phyloP scores from a whole-genome alignment of 148 eudicot genomes.

The Silene uniflora region DNA sequence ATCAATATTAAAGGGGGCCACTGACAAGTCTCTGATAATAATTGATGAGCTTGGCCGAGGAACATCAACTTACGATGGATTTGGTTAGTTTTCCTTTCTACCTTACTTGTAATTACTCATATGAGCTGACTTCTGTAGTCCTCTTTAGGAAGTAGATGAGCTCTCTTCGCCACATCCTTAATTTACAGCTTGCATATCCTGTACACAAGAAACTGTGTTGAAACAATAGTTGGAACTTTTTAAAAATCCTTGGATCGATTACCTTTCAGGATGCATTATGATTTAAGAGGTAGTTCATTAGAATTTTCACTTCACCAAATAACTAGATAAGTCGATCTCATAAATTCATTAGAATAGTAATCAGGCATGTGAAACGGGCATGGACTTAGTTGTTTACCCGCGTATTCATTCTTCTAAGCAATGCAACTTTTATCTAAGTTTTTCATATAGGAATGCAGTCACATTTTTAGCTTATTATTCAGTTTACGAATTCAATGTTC shows the following conservation, averaged over 20 bases:
- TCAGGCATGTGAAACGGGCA: too few species aligned
- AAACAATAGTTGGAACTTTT: too few species aligned
- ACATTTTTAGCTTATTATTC: neutral
- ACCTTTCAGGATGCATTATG: too few species aligned
- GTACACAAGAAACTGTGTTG: too few species aligned
- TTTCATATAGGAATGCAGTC: neutral
- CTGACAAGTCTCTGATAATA: constrained; percentile 79
- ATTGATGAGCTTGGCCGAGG: constrained; percentile 99
- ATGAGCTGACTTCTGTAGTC: neutral
- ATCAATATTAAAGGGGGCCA: constrained; percentile 94
- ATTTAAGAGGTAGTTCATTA: too few species aligned
- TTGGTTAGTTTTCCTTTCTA: constrained; percentile 56
- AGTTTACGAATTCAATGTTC: neutral
- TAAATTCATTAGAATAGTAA: too few species aligned
- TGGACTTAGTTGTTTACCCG: constrained; percentile 1
- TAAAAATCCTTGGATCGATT: too few species aligned
- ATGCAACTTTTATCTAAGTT: neutral
- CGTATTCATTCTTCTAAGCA: neutral
- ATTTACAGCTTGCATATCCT: too few species aligned
- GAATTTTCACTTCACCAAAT: too few species aligned
- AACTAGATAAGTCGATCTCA: too few species aligned
- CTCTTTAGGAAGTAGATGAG: neutral
- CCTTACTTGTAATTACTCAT: neutral
- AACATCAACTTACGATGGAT: constrained; percentile 99
- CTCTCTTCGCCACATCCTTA: neutral